Conservation (phyloP, 768 basidiomycete species). For the Candolleomyces aberdarensis region DNA sequence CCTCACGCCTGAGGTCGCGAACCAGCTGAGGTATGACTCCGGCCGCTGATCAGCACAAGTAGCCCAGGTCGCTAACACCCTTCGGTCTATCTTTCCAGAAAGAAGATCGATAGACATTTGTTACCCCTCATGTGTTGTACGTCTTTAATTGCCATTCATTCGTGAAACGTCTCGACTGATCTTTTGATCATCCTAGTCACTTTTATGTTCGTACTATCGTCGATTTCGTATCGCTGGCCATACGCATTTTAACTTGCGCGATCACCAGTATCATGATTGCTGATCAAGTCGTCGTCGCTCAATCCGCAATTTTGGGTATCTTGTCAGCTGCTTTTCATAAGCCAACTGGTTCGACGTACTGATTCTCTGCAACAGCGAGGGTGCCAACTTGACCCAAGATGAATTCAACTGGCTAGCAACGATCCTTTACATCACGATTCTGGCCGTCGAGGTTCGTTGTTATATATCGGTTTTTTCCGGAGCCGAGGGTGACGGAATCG, state of each 20-base stretch:
- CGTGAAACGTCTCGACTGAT: neutral
- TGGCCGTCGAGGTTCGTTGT: conserved; percentile 47
- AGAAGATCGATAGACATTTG: conserved; percentile 66
- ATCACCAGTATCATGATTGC: conserved; percentile 68
- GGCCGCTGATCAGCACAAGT: neutral
- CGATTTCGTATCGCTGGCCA: neutral
- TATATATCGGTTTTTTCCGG: neutral
- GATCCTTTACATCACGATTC: conserved; percentile 70
- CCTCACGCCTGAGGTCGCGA: conserved; percentile 51
- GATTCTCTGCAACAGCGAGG: conserved; percentile 34
- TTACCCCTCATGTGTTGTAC: conserved; percentile 70
- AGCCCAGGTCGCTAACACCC: too few relatives aligned
- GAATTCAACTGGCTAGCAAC: conserved; percentile 72
- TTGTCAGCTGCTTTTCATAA: conserved; percentile 32
- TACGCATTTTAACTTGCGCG: neutral
- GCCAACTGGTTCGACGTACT: neutral
- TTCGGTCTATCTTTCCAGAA: conserved; percentile 22
- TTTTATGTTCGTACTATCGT: conserved; percentile 46
- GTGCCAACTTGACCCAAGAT: conserved; percentile 60
- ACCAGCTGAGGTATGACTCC: conserved; percentile 44
- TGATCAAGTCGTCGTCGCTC: conserved; percentile 73
- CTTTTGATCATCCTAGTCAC: conserved; percentile 27
- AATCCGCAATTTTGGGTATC: conserved; percentile 68
- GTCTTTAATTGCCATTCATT: conserved; percentile 20
- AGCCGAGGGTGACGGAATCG: too few relatives aligned